phyloP scores from a whole-genome alignment of 345 rosid genomes.

The Draba incana region DNA sequence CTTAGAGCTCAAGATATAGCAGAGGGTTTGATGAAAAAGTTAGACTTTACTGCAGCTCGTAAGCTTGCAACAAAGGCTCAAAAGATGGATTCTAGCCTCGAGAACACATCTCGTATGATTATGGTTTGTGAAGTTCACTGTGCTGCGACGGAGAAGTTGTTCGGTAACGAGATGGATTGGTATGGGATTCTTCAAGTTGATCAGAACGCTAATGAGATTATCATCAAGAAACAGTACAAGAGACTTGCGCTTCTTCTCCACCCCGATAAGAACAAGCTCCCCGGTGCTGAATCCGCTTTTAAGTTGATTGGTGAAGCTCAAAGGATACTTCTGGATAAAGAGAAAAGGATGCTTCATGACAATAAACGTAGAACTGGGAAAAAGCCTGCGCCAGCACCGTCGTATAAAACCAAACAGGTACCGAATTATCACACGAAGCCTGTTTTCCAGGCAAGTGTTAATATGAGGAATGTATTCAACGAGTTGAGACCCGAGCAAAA shows the following conservation, averaged over 20 bases:
- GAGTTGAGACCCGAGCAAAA: constrained; percentile 47
- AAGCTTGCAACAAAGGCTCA: constrained; percentile 68
- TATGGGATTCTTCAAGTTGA: constrained; percentile 85
- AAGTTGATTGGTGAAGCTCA: constrained; percentile 94
- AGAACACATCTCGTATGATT: constrained; percentile 72
- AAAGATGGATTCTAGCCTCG: constrained; percentile 59
- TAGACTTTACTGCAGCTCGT: constrained; percentile 68
- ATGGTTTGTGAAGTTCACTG: constrained; percentile 94
- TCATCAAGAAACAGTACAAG: constrained; percentile 82
- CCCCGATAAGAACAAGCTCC: constrained; percentile 91
- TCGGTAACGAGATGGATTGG: constrained; percentile 88
- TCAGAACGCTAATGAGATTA: constrained; percentile 57
- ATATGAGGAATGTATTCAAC: constrained; percentile 34
- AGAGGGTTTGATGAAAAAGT: constrained; percentile 62
- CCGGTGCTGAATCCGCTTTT: constrained; percentile 95
- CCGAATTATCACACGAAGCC: constrained; percentile 39
- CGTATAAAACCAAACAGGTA: constrained; percentile 45
- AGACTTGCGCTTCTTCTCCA: constrained; percentile 89
- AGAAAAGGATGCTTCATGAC: constrained; percentile 62
- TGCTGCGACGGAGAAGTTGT: constrained; percentile 60
- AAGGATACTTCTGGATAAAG: constrained; percentile 72
- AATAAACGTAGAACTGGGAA: constrained; percentile 45
- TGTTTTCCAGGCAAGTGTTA: constrained; percentile 35
- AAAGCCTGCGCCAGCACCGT: constrained; percentile 36
- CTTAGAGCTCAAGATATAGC: constrained; percentile 74